Evolutionary conservation across 306 rosid genomes (phyloP), one percentile per base, ranked within the genome.

Genomic region (Trichosanthes truncata): DNA sequence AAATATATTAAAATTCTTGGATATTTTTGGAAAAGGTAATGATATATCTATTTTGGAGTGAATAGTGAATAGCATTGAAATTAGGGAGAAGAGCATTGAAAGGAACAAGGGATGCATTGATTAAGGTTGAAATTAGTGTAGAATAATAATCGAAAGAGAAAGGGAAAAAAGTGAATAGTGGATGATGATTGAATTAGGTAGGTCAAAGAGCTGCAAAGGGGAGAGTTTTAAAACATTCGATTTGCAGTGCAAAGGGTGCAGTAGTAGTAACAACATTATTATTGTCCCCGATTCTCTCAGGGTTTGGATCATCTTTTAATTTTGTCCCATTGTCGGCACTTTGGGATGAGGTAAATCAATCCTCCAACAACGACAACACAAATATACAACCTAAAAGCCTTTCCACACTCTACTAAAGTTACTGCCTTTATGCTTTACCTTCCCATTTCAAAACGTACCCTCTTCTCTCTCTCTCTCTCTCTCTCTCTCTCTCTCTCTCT

Each of bases 291-390:
- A 40, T 69, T 67, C 5, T 38, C 8, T 36, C 29, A 40, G 51
- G n/a, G 31, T 10, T 45, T 41, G 33, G 10, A 69, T 40, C 53
- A 41, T 69, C 76, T 69, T 69, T 69, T 10, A 10, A 45, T 55
- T 79, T 83, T 88, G 89, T 89, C 87, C 77, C 72, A 21, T 77
- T 84, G 83, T 80, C 82, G 77, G 87, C 79, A 72, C 60, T 41
- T 72, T 13, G 77, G 77, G 38, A 72, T 49, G 29, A 41, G 85
- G 78, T 48, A 46, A 65, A 63, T 90, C 79, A 91, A 67, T 18
- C 51, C 46, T 40, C 7, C 23, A 67, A 67, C 74, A 36, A 38
- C 17, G 48, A 67, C 74, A 36, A 66, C 48, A 66, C 74, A 66
- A 61, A 26, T 61, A 61, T 12, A 61, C 62, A 56, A n/a, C 29